phyloP scores from a whole-genome alignment of 495 filamentous ascomycete species.

The Oidiodendron maius region DNA sequence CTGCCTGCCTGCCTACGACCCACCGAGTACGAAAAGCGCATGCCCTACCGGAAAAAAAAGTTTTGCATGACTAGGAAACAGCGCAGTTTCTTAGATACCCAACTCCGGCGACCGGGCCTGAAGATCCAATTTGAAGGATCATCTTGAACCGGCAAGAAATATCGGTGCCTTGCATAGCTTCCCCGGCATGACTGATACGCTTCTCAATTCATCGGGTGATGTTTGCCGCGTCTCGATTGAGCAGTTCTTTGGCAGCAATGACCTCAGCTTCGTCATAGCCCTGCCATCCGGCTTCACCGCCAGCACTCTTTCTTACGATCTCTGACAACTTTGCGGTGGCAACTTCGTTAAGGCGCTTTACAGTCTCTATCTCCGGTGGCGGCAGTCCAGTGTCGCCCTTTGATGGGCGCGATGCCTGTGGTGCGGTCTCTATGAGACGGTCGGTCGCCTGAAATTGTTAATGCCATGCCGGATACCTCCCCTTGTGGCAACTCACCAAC shows the following conservation, averaged over 20 bases:
- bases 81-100: too few relatives aligned
- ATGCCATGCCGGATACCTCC: not conserved
- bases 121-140: constrained; percentile 1
- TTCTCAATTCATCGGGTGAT: constrained; percentile 1
- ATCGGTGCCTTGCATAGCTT: constrained; percentile 5
- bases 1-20: not conserved
- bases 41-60: not conserved
- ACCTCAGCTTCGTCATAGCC: constrained; percentile 72
- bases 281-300: constrained; percentile 58
- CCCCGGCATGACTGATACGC: not conserved
- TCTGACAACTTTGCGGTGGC: constrained; percentile 70
- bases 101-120: not conserved
- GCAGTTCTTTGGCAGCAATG: constrained; percentile 60
- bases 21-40: not conserved
- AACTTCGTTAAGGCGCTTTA: constrained; percentile 63
- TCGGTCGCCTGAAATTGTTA: constrained; percentile 20
- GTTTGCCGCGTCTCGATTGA: not conserved
- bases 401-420: constrained; percentile 12
- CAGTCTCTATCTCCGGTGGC: constrained; percentile 41
- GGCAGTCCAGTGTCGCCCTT: constrained; percentile 32
- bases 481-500: constrained; percentile 42
- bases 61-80: not conserved
- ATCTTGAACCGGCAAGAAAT: not conserved
- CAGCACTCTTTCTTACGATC: constrained; percentile 58
- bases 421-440: constrained; percentile 15